These are phyloP conservation scores for Balansia obtecta DNA, from an alignment of 2,329 filamentous ascomycete species.

Conservation along the genomic window DNA sequence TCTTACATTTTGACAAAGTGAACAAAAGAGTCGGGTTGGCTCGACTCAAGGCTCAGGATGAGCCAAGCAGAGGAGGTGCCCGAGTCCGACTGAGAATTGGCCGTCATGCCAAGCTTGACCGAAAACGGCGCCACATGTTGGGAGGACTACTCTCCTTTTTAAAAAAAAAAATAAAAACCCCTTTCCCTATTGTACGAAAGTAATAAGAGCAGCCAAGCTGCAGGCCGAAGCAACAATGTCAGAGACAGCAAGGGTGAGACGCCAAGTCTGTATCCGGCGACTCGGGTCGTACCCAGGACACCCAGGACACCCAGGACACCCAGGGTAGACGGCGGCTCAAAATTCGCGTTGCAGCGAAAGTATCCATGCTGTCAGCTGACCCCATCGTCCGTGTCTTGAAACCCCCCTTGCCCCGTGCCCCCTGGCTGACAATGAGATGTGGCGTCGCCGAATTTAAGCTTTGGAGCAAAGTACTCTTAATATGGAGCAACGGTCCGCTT, in stretches of 20 bases:
- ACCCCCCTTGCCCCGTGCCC: not conserved
- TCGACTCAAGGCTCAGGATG: too few relatives aligned
- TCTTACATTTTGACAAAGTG: too few relatives aligned
- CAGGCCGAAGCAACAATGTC: not conserved
- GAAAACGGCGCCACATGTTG: too few relatives aligned
- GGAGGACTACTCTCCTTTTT: too few relatives aligned
- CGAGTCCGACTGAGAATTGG: too few relatives aligned
- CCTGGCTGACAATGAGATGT: constrained; percentile 7
- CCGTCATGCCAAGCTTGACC: too few relatives aligned
- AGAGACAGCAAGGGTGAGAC: not conserved
- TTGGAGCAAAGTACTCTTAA: not conserved
- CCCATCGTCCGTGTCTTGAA: not conserved
- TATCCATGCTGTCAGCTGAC: not conserved
- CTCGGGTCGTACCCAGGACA: not conserved
- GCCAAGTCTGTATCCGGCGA: not conserved
- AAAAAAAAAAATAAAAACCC: too few relatives aligned
- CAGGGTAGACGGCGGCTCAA: not conserved
- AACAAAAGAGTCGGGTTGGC: too few relatives aligned
- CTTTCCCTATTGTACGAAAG: not conserved
- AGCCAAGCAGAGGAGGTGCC: too few relatives aligned
- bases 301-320: too few relatives aligned
- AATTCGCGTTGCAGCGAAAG: not conserved
- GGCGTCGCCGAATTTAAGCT: constrained; percentile 7
- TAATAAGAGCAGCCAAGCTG: not conserved
- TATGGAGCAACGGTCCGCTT: not conserved